Conservation (phyloP, 208 protist species). For the Strigomonas culicis region DNA sequence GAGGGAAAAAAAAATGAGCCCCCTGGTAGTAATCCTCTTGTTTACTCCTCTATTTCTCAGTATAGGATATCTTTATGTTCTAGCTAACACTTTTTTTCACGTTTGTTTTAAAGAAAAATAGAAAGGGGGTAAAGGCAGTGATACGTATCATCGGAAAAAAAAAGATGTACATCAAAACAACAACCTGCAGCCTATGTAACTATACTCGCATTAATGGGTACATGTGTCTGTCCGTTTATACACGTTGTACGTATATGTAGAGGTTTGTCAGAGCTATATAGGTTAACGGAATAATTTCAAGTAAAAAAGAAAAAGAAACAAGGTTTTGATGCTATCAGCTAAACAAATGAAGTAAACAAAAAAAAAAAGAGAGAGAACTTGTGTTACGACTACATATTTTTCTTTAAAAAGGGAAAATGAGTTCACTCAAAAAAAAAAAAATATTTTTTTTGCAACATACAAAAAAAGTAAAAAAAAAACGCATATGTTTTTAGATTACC, state of each 20-base stretch:
- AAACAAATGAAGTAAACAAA: background rate
- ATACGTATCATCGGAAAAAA: slow-evolving; percentile 5
- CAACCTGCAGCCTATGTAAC: no score
- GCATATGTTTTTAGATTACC: background rate
- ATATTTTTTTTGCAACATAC: background rate
- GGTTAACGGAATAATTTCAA: background rate
- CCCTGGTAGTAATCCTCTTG: background rate
- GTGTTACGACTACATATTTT: background rate
- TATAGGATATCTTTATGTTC: no score
- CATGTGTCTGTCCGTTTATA: background rate
- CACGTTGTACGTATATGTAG: background rate
- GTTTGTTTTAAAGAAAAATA: slow-evolving; percentile 1
- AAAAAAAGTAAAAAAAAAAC: slow-evolving; percentile 4
- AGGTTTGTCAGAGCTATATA: background rate
- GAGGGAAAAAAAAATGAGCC: background rate
- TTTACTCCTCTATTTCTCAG: no score
- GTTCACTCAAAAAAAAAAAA: background rate
- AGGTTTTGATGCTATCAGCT: background rate
- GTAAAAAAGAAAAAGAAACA: slow-evolving; percentile 8
- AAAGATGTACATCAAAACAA: no score
- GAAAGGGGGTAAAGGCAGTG: slow-evolving; percentile 10
- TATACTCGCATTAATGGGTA: slow-evolving; percentile 7
- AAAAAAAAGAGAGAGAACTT: background rate
- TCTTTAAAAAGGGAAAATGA: background rate
- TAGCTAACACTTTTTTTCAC: no score